A percentile compares a stretch with the other conserved stretches of the same genome.
phyloP scores from a whole-genome alignment of 768 basidiomycete genomes.

The Serendipita vermifera region DNA sequence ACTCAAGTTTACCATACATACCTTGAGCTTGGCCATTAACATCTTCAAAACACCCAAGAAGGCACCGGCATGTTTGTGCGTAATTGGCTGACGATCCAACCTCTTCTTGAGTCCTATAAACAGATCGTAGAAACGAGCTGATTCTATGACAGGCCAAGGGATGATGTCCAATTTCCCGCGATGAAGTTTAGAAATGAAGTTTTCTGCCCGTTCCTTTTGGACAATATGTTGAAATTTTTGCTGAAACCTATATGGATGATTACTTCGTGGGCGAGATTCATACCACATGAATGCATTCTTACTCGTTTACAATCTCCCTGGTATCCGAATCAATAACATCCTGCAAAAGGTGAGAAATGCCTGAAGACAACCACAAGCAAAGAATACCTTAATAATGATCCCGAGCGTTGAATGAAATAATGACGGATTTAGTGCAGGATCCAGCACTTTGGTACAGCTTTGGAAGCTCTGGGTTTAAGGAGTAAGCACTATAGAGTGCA shows the following conservation, averaged over 20 bases:
- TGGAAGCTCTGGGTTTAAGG: slow-evolving; percentile 16
- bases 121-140: slow-evolving; percentile 44
- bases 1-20: slow-evolving; percentile 16
- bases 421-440: slow-evolving; percentile 44
- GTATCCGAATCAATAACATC: slow-evolving; percentile 53
- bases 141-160: slow-evolving; percentile 58
- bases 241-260: slow-evolving; percentile 30
- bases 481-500: background rate
- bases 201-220: slow-evolving; percentile 43
- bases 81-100: slow-evolving; percentile 36
- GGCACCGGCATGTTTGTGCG: slow-evolving; percentile 39
- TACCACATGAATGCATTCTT: too few relatives aligned
- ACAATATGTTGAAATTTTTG: slow-evolving; percentile 52
- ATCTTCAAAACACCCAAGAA: slow-evolving; percentile 48
- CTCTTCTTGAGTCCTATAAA: slow-evolving; percentile 35
- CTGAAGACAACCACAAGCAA: background rate
- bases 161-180: slow-evolving; percentile 42
- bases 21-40: slow-evolving; percentile 56
- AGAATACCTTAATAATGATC: slow-evolving; percentile 49
- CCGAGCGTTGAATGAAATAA: slow-evolving; percentile 46
- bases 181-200: slow-evolving; percentile 50
- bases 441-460: slow-evolving; percentile 29
- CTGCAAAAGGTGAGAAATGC: slow-evolving; percentile 22
- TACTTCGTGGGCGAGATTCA: too few relatives aligned
- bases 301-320: slow-evolving; percentile 46